Conservation (phyloP, 2,329 filamentous ascomycete species). For the Sporothrix mexicana region DNA sequence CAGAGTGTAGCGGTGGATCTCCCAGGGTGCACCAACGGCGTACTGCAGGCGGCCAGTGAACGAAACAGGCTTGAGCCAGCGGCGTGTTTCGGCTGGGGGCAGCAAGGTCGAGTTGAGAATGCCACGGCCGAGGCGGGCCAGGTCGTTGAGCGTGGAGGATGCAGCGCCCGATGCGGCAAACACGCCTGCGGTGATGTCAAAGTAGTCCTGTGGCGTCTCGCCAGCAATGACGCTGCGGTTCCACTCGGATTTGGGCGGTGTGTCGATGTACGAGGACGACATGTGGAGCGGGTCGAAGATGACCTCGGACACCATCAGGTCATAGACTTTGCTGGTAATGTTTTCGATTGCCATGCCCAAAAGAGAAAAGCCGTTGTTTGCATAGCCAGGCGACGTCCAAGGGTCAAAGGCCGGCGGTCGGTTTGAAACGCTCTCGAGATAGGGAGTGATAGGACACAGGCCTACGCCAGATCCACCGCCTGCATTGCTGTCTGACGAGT, state of each 20-base stretch:
- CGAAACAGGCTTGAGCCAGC: constrained; percentile 53
- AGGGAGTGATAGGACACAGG: constrained; percentile 12
- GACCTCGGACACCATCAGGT: constrained; percentile 47
- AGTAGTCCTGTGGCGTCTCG: constrained; percentile 3
- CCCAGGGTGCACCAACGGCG: constrained; percentile 55
- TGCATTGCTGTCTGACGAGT: neutral
- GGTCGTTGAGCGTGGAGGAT: constrained; percentile 42
- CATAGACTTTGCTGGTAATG: constrained; percentile 49
- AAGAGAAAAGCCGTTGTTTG: constrained; percentile 54
- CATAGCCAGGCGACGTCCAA: constrained; percentile 55
- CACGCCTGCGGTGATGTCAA: constrained; percentile 20
- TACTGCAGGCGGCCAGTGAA: constrained; percentile 48
- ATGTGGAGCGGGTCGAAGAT: constrained; percentile 54
- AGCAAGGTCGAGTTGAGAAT: constrained; percentile 53
- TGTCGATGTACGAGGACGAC: constrained; percentile 36
- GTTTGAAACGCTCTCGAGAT: constrained; percentile 32
- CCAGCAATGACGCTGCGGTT: constrained; percentile 20
- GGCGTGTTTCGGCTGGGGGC: constrained; percentile 47
- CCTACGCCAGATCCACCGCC: neutral
- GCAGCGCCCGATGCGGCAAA: constrained; percentile 28
- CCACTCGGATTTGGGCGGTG: neutral
- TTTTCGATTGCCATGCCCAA: constrained; percentile 54
- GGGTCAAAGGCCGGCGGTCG: constrained; percentile 51
- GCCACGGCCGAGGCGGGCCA: constrained; percentile 50
- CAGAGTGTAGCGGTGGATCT: constrained; percentile 51